A percentile compares a stretch with the other conserved stretches of the same genome.
Evolutionary conservation across 139 green algal genomes (phyloP).

Genomic region (Astrephomene gubernaculifera): DNA sequence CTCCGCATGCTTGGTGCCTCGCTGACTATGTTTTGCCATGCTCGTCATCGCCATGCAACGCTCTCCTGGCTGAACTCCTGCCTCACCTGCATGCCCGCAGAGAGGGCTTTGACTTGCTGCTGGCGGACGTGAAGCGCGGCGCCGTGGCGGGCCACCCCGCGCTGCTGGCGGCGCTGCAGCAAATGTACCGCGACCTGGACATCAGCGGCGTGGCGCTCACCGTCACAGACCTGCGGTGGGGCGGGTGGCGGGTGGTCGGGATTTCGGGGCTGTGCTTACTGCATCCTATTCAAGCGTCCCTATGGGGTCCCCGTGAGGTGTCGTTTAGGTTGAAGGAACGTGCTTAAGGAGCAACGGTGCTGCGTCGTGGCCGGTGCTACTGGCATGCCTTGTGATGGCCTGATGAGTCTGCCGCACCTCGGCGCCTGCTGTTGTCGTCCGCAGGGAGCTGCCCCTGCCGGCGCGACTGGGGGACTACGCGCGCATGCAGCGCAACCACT

Average conservation of each 20-base stretch:
- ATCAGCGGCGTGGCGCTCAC: conserved; percentile 53
- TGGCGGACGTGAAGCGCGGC: conserved; percentile 49
- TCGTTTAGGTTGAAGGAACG: too few species aligned
- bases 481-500: conserved; percentile 61
- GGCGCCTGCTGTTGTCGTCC: conserved; percentile 1
- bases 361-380: too few species aligned
- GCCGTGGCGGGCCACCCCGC: conserved; percentile 52
- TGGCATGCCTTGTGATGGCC: too few species aligned
- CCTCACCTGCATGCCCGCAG: neutral
- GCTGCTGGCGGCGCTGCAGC: conserved; percentile 63
- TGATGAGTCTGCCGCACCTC: neutral
- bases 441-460: conserved; percentile 56
- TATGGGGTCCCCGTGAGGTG: too few species aligned
- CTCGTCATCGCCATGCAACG: too few species aligned
- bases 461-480: conserved; percentile 61
- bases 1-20: too few species aligned
- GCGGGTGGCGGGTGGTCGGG: too few species aligned
- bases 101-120: conserved; percentile 44
- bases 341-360: too few species aligned
- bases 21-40: too few species aligned
- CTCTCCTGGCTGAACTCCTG: too few species aligned
- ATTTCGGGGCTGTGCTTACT: too few species aligned
- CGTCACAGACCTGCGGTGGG: conserved; percentile 39
- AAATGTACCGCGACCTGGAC: conserved; percentile 71
- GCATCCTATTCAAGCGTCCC: too few species aligned